Conservation (phyloP, 495 filamentous ascomycete genomes). For the Neurospora sp. region DNA sequence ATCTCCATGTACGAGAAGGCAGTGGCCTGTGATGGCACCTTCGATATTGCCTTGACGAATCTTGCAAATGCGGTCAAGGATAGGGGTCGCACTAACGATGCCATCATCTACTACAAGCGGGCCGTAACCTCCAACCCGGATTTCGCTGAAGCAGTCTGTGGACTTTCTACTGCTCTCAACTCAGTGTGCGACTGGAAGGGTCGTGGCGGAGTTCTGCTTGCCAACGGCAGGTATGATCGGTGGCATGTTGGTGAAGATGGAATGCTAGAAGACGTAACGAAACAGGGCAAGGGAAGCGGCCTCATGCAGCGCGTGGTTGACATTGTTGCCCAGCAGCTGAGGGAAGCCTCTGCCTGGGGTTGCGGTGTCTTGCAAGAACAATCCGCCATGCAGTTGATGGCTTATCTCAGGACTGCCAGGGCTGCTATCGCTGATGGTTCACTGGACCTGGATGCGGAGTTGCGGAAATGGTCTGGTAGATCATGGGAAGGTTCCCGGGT, state of each 20-base stretch:
- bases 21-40: constrained; percentile 79
- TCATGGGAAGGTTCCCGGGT: constrained; percentile 84
- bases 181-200: constrained; percentile 95
- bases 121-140: constrained; percentile 87
- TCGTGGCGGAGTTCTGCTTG: constrained; percentile 70
- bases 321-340: constrained; percentile 85
- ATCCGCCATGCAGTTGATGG: constrained; percentile 30
- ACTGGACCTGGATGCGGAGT: constrained; percentile 25
- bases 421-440: constrained; percentile 13
- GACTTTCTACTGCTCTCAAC: constrained; percentile 89
- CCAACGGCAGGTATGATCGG: constrained; percentile 65
- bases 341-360: constrained; percentile 83
- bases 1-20: constrained; percentile 98
- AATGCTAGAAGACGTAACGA: constrained; percentile 66
- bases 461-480: constrained; percentile 63
- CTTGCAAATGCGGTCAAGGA: constrained; percentile 98
- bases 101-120: constrained; percentile 82
- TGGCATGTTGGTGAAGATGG: constrained; percentile 91
- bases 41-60: constrained; percentile 96
- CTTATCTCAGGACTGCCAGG: constrained; percentile 32
- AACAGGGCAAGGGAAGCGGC: constrained; percentile 50
- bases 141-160: constrained; percentile 95
- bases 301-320: constrained; percentile 95
- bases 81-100: constrained; percentile 83
- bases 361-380: constrained; percentile 54